Evolutionary conservation across 1,284 basidiomycete genomes (phyloP).

Genomic region (Macrocybe sp.): DNA sequence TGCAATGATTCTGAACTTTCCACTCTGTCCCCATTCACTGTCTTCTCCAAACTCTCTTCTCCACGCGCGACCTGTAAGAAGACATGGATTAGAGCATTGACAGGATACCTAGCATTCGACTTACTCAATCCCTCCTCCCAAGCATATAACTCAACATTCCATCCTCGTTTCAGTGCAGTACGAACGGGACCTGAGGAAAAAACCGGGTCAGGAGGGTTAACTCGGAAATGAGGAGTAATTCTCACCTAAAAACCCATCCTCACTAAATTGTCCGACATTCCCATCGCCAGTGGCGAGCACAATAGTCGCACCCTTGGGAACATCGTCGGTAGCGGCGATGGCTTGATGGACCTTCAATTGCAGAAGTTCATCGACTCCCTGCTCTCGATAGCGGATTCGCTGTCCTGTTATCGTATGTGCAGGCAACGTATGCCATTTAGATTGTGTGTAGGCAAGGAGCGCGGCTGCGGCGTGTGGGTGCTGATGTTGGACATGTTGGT

Average conservation of each 20-base stretch:
- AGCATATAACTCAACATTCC: slow-evolving; percentile 84
- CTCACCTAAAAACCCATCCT: slow-evolving; percentile 74
- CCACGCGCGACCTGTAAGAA: slow-evolving; percentile 48
- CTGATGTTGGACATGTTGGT: neutral
- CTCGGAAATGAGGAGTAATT: neutral
- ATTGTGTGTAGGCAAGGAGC: slow-evolving; percentile 10
- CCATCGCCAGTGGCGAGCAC: slow-evolving; percentile 89
- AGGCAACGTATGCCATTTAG: slow-evolving; percentile 1
- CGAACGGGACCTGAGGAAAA: slow-evolving; percentile 55
- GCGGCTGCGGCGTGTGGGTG: slow-evolving; percentile 11
- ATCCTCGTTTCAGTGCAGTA: slow-evolving; percentile 77
- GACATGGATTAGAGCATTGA: slow-evolving; percentile 1
- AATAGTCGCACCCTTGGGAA: slow-evolving; percentile 67
- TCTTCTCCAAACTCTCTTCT: slow-evolving; percentile 57
- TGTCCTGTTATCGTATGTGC: neutral
- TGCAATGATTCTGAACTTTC: slow-evolving; percentile 48
- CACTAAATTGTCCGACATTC: slow-evolving; percentile 83
- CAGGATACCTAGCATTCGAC: slow-evolving; percentile 11
- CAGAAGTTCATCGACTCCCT: slow-evolving; percentile 84
- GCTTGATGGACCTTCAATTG: slow-evolving; percentile 85
- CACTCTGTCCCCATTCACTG: slow-evolving; percentile 33
- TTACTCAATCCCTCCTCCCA: slow-evolving; percentile 76
- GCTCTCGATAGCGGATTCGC: slow-evolving; percentile 55
- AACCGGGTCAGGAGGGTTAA: neutral
- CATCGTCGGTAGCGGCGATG: slow-evolving; percentile 60